Percentiles rank a stretch among this genome's conserved stretches.
Conservation (phyloP, 805 yeast genomes). For the Candida tibetensis region DNA sequence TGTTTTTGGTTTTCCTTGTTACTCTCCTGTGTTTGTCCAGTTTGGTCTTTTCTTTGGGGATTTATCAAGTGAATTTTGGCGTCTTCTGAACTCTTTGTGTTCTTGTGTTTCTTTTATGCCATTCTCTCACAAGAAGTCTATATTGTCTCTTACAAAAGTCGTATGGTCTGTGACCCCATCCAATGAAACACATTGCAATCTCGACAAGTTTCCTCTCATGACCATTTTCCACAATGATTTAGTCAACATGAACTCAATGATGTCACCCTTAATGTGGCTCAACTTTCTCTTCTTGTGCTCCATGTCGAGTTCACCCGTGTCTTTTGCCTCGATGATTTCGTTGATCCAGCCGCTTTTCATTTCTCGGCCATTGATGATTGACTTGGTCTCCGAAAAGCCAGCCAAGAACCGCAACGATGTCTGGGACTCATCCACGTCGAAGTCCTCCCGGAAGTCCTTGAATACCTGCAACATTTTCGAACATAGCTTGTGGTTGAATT, state of each 20-base stretch:
- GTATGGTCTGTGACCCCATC: conserved; percentile 29
- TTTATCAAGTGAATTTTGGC: no score
- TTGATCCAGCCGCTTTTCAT: conserved; percentile 33
- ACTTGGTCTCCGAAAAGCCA: conserved; percentile 26
- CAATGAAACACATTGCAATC: conserved; percentile 29
- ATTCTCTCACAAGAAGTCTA: conserved; percentile 14
- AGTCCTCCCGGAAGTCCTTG: conserved; percentile 17
- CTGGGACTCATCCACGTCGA: conserved; percentile 15
- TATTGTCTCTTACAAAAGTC: conserved; percentile 13
- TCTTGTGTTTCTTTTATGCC: no score
- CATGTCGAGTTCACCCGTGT: conserved; percentile 5
- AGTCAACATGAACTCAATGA: conserved; percentile 41
- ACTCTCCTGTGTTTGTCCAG: no score
- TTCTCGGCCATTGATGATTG: conserved; percentile 33
- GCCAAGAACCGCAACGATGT: conserved; percentile 21
- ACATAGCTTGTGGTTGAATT: conserved; percentile 24
- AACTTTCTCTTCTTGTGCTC: conserved; percentile 11
- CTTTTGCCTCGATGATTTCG: conserved; percentile 21
- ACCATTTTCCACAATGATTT: conserved; percentile 44
- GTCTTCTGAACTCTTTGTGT: no score
- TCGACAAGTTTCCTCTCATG: conserved; percentile 19
- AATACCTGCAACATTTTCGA: conserved; percentile 24
- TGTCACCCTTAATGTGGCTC: conserved; percentile 25
- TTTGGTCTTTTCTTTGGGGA: no score
- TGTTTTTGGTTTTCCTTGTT: no score